phyloP scores from a whole-genome alignment of 768 basidiomycete species.

The Ephemerocybe angulata region DNA sequence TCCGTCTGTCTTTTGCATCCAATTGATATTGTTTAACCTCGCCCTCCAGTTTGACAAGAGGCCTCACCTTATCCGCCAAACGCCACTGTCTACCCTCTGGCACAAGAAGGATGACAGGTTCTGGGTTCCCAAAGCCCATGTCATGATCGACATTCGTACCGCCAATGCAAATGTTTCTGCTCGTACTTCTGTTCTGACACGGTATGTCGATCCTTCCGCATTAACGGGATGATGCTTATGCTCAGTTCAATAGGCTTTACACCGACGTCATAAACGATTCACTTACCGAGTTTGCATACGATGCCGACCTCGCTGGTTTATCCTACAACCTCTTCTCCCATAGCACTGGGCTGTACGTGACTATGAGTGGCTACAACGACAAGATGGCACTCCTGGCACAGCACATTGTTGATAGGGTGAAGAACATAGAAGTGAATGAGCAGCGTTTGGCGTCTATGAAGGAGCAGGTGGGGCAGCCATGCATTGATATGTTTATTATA shows the following conservation, averaged over 20 bases:
- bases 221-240: no score
- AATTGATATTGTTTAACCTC: conserved; percentile 8
- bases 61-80: conserved; percentile 74
- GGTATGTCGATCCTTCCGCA: no score
- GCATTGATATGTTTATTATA: no score
- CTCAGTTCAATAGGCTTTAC: conserved; percentile 54
- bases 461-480: conserved; percentile 87
- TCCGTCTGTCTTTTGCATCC: conserved; percentile 25
- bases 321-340: conserved; percentile 63
- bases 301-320: conserved; percentile 89
- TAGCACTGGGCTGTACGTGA: conserved; percentile 62
- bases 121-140: conserved; percentile 88
- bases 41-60: conserved; percentile 35
- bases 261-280: conserved; percentile 84
- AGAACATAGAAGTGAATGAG: conserved; percentile 57
- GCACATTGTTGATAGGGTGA: conserved; percentile 68
- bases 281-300: conserved; percentile 86
- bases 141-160: conserved; percentile 72
- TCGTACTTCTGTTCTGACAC: conserved; percentile 67
- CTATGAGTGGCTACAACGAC: conserved; percentile 86
- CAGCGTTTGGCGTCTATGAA: conserved; percentile 78
- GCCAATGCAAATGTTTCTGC: conserved; percentile 60
- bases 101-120: conserved; percentile 97
- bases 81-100: conserved; percentile 75
- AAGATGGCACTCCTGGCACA: conserved; percentile 74